Percentiles rank a stretch among this genome's conserved stretches.
Evolutionary conservation across 305 asterid species (phyloP).

Genomic region (Solanum hybrid): DNA sequence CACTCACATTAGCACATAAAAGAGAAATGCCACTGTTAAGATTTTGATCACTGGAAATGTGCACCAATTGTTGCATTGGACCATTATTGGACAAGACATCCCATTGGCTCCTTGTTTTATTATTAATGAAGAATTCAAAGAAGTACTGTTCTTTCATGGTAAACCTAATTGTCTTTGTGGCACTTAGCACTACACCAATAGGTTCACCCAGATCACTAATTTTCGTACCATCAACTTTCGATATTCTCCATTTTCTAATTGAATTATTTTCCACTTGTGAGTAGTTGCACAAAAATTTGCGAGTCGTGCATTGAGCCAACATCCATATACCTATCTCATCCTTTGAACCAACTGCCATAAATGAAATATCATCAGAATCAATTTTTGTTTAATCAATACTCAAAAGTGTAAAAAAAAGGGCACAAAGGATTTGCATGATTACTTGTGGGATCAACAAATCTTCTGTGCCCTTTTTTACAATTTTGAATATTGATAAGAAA

Average conservation of each 20-base stretch:
- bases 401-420: too few relatives aligned
- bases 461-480: background rate
- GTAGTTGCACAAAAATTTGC: constrained; percentile 54
- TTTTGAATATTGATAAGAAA: background rate
- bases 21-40: constrained; percentile 37
- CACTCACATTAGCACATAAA: background rate
- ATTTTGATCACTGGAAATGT: constrained; percentile 10
- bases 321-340: constrained; percentile 14
- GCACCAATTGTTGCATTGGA: constrained; percentile 43
- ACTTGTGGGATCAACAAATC: background rate
- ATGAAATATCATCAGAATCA: background rate
- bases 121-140: too few relatives aligned
- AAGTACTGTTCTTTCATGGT: constrained; percentile 28
- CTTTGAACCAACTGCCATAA: constrained; percentile 28
- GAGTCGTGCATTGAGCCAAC: constrained; percentile 72
- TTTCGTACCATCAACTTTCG: constrained; percentile 34
- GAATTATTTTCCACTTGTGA: constrained; percentile 14
- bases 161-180: constrained; percentile 54
- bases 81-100: constrained; percentile 38
- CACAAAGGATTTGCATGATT: too few relatives aligned
- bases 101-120: constrained; percentile 40
- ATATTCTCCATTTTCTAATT: constrained; percentile 27
- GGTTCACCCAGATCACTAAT: constrained; percentile 38
- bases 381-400: too few relatives aligned
- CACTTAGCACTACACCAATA: constrained; percentile 56